Evolutionary conservation across 352 stramenopile genomes (phyloP), one percentile per base, ranked within the genome.

Genomic region (Thraustotheca clavata): DNA sequence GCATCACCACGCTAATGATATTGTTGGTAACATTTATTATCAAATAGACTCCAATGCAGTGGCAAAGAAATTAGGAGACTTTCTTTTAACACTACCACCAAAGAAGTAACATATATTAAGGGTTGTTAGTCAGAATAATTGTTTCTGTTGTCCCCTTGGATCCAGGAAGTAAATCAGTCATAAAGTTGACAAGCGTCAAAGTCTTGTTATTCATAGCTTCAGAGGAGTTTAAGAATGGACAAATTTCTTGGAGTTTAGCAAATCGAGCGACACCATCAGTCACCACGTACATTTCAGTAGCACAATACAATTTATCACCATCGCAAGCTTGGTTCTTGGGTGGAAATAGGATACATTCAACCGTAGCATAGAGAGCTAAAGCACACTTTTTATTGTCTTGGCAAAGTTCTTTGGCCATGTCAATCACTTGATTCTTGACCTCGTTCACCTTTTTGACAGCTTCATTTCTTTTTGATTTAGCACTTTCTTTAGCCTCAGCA

Each of bases 11-110:
- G 22, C 69, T 11, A 14, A 61, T 20, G 74, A 71, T 20, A 70
- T 70, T 14, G 73, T 87, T 4, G 78, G 79, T 16, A 92, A 90
- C 61, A 78, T 89, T 39, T 89, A 86, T 68, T 68, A 74, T 24
- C 81, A 91, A 49, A n/a, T 32, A 18, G 34, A 22, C 24, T n/a
- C 34, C 38, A 40, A 27, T 2, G n/a, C 18, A 8, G 50, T 62
- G 14, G 54, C 54, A n/a, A 62, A 49, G 24, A 41, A 8, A 12
- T 4, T 38, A 3, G 54, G 33, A 24, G 27, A 62, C 43, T 8
- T 31, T 9, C 43, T 52, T 3, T 31, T 24, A 3, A 3, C 43
- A 9, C 43, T 52, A n/a, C n/a, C n/a, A n/a, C n/a, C n/a, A n/a
- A n/a, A n/a, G n/a, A n/a, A n/a, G n/a, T n/a, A n/a, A n/a, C n/a